These are phyloP conservation scores for Fragosphaeria purpurea DNA, from an alignment of 2,329 filamentous ascomycete genomes.

Conservation along the genomic window DNA sequence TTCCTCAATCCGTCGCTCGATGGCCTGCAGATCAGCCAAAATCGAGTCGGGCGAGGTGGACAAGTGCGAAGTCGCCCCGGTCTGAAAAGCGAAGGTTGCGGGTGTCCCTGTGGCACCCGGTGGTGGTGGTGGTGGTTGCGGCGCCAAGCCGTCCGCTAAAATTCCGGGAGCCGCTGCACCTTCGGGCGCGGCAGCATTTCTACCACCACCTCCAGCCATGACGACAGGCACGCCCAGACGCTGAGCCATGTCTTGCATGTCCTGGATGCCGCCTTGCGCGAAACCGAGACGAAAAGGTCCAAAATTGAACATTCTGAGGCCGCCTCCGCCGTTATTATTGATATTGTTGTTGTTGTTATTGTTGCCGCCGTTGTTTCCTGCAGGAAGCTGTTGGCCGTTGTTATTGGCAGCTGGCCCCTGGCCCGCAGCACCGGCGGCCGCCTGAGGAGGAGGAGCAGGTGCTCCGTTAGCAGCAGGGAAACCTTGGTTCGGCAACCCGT, in stretches of 20 bases:
- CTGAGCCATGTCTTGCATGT: slow-evolving; percentile 58
- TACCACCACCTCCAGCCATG: slow-evolving; percentile 14
- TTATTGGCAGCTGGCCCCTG: slow-evolving; percentile 21
- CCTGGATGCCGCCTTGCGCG: slow-evolving; percentile 54
- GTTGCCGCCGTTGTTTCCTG: slow-evolving; percentile 16
- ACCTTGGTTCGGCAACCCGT: too few relatives aligned
- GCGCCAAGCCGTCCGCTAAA: too few relatives aligned
- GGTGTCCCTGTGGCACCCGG: too few relatives aligned
- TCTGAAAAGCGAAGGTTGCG: too few relatives aligned
- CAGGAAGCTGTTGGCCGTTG: slow-evolving; percentile 18
- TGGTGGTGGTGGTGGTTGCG: too few relatives aligned
- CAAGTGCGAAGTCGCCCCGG: too few relatives aligned
- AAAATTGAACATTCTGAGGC: slow-evolving; percentile 33
- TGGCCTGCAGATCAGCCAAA: slow-evolving; percentile 50
- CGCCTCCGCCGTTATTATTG: slow-evolving; percentile 5
- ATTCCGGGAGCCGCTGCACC: not conserved
- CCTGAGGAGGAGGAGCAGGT: not conserved
- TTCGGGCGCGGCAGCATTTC: not conserved
- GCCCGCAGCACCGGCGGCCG: not conserved
- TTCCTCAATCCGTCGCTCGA: slow-evolving; percentile 62
- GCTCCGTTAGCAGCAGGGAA: not conserved
- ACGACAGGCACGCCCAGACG: slow-evolving; percentile 42
- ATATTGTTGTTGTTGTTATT: too few relatives aligned
- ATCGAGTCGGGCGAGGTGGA: slow-evolving; percentile 29
- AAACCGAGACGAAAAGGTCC: slow-evolving; percentile 69